Percentiles rank a stretch among this genome's conserved stretches.
phyloP scores from a whole-genome alignment of 148 eudicot species.

The Nepenthes gracilis region DNA sequence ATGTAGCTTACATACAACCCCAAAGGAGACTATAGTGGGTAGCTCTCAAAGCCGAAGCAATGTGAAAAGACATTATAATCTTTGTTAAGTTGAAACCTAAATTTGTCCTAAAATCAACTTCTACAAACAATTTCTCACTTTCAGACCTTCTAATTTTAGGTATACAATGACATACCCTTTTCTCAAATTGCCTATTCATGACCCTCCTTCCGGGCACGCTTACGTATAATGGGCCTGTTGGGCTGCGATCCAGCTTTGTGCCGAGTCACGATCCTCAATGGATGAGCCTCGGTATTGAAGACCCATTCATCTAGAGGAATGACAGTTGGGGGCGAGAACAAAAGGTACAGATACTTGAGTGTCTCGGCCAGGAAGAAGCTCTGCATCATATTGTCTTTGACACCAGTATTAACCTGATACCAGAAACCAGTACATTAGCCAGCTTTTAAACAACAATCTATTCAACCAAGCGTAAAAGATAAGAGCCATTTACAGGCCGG shows the following conservation, averaged over 20 bases:
- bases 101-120: no score
- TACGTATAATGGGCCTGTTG: constrained; percentile 29
- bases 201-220: constrained; percentile 67
- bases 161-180: no score
- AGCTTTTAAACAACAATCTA: no score
- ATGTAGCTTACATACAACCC: no score
- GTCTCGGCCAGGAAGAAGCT: constrained; percentile 15
- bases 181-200: constrained; percentile 9
- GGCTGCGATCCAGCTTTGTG: constrained; percentile 17
- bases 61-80: no score
- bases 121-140: no score
- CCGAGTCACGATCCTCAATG: constrained; percentile 29
- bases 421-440: neutral
- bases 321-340: constrained; percentile 8
- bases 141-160: no score
- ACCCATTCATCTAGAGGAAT: constrained; percentile 14
- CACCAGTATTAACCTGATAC: constrained; percentile 13
- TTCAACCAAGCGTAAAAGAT: neutral
- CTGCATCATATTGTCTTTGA: constrained; percentile 14
- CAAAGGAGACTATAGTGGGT: no score
- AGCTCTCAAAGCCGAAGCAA: no score
- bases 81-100: no score
- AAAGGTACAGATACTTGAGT: constrained; percentile 12
- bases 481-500: neutral
- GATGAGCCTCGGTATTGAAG: constrained; percentile 17